A percentile compares a stretch with the other conserved stretches of the same genome.
These are phyloP conservation scores for Scenedesmus sp. DNA, from an alignment of 163 green algal genomes.

Conservation along the genomic window DNA sequence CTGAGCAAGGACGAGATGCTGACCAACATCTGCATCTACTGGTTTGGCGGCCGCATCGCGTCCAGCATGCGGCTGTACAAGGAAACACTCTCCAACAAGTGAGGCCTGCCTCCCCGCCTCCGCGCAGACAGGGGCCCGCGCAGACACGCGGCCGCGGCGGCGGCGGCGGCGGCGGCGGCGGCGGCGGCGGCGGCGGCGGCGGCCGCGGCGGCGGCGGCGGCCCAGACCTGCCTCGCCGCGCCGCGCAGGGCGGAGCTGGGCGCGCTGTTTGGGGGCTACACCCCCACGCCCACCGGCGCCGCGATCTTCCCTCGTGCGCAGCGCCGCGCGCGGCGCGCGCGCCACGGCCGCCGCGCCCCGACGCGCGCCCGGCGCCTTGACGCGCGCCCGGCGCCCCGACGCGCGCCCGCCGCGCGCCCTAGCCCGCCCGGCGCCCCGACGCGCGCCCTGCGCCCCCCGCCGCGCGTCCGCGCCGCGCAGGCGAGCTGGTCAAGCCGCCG, in stretches of 20 bases:
- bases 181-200: background rate
- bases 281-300: slow-evolving; percentile 16
- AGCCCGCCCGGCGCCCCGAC: too few species aligned
- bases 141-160: too few species aligned
- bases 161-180: background rate
- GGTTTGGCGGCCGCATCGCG: slow-evolving; percentile 49
- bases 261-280: slow-evolving; percentile 15
- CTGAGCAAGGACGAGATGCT: slow-evolving; percentile 48
- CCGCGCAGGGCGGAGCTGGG: slow-evolving; percentile 28
- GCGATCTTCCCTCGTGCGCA: slow-evolving; percentile 39
- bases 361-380: too few species aligned
- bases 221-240: too few species aligned
- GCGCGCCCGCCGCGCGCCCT: too few species aligned
- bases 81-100: slow-evolving; percentile 44
- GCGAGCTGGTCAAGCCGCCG: slow-evolving; percentile 18
- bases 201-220: background rate
- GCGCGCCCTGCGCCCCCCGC: too few species aligned
- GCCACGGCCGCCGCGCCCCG: too few species aligned
- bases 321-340: too few species aligned
- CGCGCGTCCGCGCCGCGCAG: too few species aligned
- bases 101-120: too few species aligned
- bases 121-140: too few species aligned
- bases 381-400: too few species aligned
- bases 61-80: slow-evolving; percentile 57
- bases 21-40: slow-evolving; percentile 55